A percentile compares a stretch with the other conserved stretches of the same genome.
Conservation (phyloP, 345 rosid genomes). For the Raphanus raphanistrum region DNA sequence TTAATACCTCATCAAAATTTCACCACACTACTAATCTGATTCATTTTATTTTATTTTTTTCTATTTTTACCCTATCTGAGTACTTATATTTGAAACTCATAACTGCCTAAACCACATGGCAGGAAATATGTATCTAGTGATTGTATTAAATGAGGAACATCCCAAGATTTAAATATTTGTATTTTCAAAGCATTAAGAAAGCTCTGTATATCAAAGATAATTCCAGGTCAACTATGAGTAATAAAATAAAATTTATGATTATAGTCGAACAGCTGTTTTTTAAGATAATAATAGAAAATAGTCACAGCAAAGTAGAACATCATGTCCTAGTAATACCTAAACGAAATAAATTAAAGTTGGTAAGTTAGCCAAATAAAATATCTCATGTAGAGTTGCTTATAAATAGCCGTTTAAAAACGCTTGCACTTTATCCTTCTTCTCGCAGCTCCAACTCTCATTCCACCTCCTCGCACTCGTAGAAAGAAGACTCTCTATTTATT, state of each 20-base stretch:
- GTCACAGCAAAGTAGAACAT: conserved; percentile 26
- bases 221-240: conserved; percentile 17
- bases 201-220: background rate
- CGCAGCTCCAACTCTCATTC: conserved; percentile 18
- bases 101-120: no score
- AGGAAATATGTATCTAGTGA: background rate
- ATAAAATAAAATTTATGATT: background rate
- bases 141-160: background rate
- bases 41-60: no score
- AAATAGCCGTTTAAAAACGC: conserved; percentile 15
- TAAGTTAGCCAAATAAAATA: conserved; percentile 11
- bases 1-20: no score
- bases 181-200: background rate
- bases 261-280: conserved; percentile 12
- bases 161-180: background rate
- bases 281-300: background rate
- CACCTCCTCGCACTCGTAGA: background rate
- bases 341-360: background rate
- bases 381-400: conserved; percentile 28
- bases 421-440: conserved; percentile 30
- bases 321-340: conserved; percentile 2
- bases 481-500: background rate
- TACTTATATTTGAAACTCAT: background rate
- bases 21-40: no score
- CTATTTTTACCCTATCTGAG: background rate